Base-by-base conservation (phyloP, 805 yeast genomes). In the Wickerhamiella siamensis region DNA sequence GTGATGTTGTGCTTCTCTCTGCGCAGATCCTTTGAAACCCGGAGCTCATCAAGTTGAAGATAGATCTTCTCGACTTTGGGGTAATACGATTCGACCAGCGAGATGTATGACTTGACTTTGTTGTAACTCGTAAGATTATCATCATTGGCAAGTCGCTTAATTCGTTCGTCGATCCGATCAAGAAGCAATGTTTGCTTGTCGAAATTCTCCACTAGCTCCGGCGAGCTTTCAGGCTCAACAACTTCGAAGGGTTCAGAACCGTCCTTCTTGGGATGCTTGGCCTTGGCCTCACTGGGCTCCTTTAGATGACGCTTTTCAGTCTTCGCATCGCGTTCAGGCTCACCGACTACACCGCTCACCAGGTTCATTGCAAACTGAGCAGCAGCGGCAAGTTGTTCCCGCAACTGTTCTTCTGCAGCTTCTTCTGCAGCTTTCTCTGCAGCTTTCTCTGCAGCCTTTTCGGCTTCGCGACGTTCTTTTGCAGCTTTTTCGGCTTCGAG, bases 1-100 rank as follows among this genome's bases (percentile, higher is more conserved):
- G 49, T 48, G 37, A 48, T 40, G 21, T 39, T 31, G 15, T 48
- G 51, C 46, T 48, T 48, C 15, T 9, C 16, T 33, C 37, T 41
- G 24, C 51, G 51, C 19, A 29, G 37, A 17, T 35, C 38, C 36
- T 43, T 43, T 18, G 39, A 40, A 3, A 40, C 45, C 39, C 39
- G 36, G 12, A 48, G 36, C 24, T 39, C 43, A 35, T 48, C 51
- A 2, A 48, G 44, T 32, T 43, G 37, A 36, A 26, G 34, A 37
- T 46, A 48, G 33, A 48, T 42, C 29, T 39, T 41, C 36, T 48
- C 51, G 17, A 24, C 12, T 12, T 24, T 24, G 29, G 29, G 29
- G 29, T 24, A 24, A 12, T 24, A 24, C 12, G 29, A 24, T 12
- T 24, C 29, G 29, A 24, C 29, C 29, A n/a, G 24, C 12, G 19